These are phyloP conservation scores for Metarhizium brunneum DNA, from an alignment of 2,329 filamentous ascomycete genomes.

Conservation along the genomic window DNA sequence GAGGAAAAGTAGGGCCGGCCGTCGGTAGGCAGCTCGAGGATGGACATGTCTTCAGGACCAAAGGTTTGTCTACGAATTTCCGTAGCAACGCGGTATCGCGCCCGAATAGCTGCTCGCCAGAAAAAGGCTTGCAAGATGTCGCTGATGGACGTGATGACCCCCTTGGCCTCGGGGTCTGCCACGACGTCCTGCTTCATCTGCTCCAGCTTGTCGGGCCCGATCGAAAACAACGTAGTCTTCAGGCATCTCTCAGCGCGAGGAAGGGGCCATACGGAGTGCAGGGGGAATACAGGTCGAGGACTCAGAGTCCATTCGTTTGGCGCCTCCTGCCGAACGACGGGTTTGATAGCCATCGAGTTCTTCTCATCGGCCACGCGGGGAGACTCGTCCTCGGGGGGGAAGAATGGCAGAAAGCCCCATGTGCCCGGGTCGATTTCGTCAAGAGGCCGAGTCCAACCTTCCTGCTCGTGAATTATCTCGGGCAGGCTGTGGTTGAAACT, in stretches of 20 bases:
- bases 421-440: slow-evolving; percentile 16
- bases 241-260: slow-evolving; percentile 16
- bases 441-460: slow-evolving; percentile 12
- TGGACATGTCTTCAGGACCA: slow-evolving; percentile 15
- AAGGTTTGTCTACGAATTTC: slow-evolving; percentile 11
- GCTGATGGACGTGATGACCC: slow-evolving; percentile 19
- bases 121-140: slow-evolving; percentile 31
- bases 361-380: not conserved
- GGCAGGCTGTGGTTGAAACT: slow-evolving; percentile 21
- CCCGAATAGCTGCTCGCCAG: slow-evolving; percentile 26
- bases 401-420: slow-evolving; percentile 18
- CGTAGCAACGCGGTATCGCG: slow-evolving; percentile 23
- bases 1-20: slow-evolving; percentile 20
- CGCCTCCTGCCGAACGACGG: not conserved
- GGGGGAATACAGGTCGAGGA: slow-evolving; percentile 15
- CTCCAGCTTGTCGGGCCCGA: slow-evolving; percentile 19
- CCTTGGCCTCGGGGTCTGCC: slow-evolving; percentile 14
- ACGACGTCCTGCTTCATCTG: slow-evolving; percentile 20
- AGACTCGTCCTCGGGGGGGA: slow-evolving; percentile 5
- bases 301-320: slow-evolving; percentile 8
- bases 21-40: slow-evolving; percentile 25
- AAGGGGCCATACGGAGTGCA: slow-evolving; percentile 19
- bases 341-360: not conserved
- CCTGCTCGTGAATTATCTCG: slow-evolving; percentile 17
- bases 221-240: slow-evolving; percentile 21